These are phyloP conservation scores for Trichophyton schoenleinii DNA, from an alignment of 2,329 filamentous ascomycete genomes.

Conservation along the genomic window DNA sequence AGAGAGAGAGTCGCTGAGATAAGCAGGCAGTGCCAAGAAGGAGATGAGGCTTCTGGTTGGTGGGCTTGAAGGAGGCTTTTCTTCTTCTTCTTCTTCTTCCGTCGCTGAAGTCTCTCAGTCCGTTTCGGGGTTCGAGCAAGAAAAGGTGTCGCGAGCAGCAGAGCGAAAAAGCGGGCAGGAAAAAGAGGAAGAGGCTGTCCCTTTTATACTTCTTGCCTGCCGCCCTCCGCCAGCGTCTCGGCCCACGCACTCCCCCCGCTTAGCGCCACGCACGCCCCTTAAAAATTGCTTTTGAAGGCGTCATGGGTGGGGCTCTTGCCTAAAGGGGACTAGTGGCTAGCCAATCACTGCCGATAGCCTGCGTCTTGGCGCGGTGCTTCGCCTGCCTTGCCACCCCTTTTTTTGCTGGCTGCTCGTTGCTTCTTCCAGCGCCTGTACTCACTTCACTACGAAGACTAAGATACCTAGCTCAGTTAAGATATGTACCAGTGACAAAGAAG, in stretches of 20 bases:
- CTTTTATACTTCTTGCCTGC: conserved; percentile 14
- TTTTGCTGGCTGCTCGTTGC: not conserved
- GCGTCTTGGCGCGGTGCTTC: not conserved
- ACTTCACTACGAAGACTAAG: not conserved
- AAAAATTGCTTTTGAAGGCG: conserved; percentile 5
- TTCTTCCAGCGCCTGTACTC: not conserved
- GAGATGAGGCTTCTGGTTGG: not conserved
- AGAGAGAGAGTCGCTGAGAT: too few relatives aligned
- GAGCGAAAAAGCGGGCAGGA: conserved; percentile 8
- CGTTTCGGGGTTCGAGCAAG: not conserved
- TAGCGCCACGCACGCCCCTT: conserved; percentile 9
- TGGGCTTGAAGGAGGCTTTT: conserved; percentile 1
- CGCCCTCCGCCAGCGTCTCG: not conserved
- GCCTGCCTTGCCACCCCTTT: conserved; percentile 6
- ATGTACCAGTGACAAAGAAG: not conserved
- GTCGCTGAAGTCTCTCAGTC: not conserved
- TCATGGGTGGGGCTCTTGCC: not conserved
- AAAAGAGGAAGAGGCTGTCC: conserved; percentile 10
- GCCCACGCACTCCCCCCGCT: conserved; percentile 8
- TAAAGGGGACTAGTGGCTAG: not conserved
- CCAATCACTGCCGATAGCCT: conserved; percentile 9
- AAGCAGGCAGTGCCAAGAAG: too few relatives aligned
- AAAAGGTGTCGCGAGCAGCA: not conserved
- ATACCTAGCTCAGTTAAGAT: too few relatives aligned
- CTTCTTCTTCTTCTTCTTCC: not conserved